These are phyloP conservation scores for Blastobotrys muscicola DNA, from an alignment of 805 yeast species.

Conservation along the genomic window DNA sequence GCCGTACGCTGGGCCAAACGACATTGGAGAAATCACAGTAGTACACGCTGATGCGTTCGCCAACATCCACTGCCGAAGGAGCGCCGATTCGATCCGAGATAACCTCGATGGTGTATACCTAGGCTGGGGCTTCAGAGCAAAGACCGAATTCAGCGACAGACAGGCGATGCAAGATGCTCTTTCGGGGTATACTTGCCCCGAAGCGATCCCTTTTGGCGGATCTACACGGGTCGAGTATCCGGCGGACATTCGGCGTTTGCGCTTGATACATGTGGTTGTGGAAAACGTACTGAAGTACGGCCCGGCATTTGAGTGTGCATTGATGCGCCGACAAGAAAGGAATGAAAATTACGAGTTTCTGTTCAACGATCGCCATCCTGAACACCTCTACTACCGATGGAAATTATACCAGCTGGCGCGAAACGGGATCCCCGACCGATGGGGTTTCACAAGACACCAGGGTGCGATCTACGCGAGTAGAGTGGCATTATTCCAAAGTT, in stretches of 20 bases:
- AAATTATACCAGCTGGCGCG: constrained; percentile 8
- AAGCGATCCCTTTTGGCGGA: too few relatives aligned
- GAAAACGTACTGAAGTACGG: constrained; percentile 20
- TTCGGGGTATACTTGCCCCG: too few relatives aligned
- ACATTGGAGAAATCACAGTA: too few relatives aligned
- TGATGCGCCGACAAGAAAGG: constrained; percentile 18
- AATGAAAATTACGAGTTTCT: constrained; percentile 21
- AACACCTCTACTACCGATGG: constrained; percentile 22
- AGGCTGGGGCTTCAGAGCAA: constrained; percentile 7
- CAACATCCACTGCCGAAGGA: constrained; percentile 1
- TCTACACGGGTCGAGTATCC: constrained; percentile 4
- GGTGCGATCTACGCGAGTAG: too few relatives aligned
- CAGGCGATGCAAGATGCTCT: neutral
- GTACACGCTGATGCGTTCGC: neutral
- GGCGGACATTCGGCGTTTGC: neutral
- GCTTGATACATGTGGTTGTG: constrained; percentile 17
- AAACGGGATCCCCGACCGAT: too few relatives aligned
- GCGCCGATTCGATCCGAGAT: constrained; percentile 7
- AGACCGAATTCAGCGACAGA: neutral
- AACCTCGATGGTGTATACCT: constrained; percentile 6
- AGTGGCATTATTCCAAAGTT: too few relatives aligned
- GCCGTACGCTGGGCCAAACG: too few relatives aligned
- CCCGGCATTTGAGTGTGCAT: constrained; percentile 19
- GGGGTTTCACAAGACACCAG: too few relatives aligned
- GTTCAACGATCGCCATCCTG: constrained; percentile 12